These are phyloP conservation scores for Aspergillus indologenus DNA, from an alignment of 495 filamentous ascomycete genomes.

Conservation along the genomic window DNA sequence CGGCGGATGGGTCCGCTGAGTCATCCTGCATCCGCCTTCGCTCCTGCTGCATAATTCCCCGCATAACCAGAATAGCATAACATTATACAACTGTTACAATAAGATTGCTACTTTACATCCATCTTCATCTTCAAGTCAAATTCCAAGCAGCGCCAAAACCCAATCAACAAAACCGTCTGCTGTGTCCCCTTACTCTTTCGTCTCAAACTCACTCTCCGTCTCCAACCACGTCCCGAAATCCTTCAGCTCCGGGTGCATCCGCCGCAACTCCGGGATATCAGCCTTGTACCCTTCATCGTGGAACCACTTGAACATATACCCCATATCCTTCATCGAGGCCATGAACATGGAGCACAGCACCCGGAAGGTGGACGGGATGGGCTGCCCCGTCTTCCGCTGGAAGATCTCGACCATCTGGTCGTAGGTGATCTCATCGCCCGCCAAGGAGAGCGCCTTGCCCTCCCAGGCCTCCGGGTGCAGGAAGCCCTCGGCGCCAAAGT, in stretches of 20 bases:
- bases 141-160: not conserved
- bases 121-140: too few relatives aligned
- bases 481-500: slow-evolving; percentile 61
- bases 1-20: too few relatives aligned
- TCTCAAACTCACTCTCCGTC: slow-evolving; percentile 50
- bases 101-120: too few relatives aligned
- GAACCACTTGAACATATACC: slow-evolving; percentile 64
- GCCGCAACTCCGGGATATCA: slow-evolving; percentile 53
- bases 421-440: slow-evolving; percentile 58
- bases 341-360: slow-evolving; percentile 38
- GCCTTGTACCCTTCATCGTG: slow-evolving; percentile 57
- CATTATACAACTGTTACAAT: too few relatives aligned
- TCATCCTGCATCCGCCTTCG: too few relatives aligned
- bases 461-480: slow-evolving; percentile 44
- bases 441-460: slow-evolving; percentile 48
- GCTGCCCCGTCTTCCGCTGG: slow-evolving; percentile 42
- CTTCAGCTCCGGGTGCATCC: slow-evolving; percentile 51
- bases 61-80: too few relatives aligned
- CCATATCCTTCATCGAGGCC: slow-evolving; percentile 51
- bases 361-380: slow-evolving; percentile 49
- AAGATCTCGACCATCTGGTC: slow-evolving; percentile 49
- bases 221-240: slow-evolving; percentile 59
- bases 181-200: not conserved
- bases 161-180: too few relatives aligned
- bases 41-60: too few relatives aligned